Evolutionary conservation across 345 rosid species (phyloP).

Genomic region (Adansonia digitata): DNA sequence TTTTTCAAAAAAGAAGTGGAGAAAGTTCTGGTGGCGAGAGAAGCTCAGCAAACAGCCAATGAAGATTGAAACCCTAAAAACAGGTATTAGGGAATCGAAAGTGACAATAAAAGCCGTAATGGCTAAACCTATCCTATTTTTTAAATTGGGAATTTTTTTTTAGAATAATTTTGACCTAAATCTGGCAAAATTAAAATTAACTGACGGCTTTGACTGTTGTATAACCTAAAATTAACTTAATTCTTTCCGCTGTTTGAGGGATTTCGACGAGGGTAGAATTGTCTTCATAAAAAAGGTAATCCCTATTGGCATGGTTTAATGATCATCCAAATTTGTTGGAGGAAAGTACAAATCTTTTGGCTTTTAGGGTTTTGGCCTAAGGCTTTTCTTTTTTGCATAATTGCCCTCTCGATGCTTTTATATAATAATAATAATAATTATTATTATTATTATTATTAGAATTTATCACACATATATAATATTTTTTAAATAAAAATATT

Average conservation of each 20-base stretch:
- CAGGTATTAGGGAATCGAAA: not conserved
- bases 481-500: no score
- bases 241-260: not conserved
- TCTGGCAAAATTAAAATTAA: not conserved
- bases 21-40: not conserved
- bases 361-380: no score
- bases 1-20: not conserved
- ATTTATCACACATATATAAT: no score
- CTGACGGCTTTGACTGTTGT: not conserved
- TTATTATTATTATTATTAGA: no score
- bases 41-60: not conserved
- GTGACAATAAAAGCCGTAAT: not conserved
- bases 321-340: not conserved
- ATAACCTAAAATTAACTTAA: not conserved
- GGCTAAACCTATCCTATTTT: not conserved
- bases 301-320: not conserved
- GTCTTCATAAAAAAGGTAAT: not conserved
- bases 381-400: no score
- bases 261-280: not conserved
- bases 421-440: no score
- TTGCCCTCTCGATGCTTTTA: no score
- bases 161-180: not conserved
- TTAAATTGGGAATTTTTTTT: not conserved
- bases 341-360: no score
- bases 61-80: constrained; percentile 7